These are phyloP conservation scores for Wallacemonas sp. DNA, from an alignment of 208 protist genomes.

Conservation along the genomic window DNA sequence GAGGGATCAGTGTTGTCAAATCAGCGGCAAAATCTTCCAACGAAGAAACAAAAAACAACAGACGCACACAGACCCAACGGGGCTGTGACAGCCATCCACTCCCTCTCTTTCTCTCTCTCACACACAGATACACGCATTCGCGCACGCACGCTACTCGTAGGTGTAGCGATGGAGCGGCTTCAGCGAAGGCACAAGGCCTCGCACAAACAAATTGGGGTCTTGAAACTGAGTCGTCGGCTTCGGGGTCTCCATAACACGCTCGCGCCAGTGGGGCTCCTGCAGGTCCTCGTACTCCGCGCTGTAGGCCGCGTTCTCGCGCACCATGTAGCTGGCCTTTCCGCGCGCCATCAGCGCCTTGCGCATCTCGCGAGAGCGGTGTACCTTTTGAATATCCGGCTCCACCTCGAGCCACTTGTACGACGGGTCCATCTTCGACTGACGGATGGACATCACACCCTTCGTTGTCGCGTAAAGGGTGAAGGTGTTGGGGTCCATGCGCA, in stretches of 20 bases:
- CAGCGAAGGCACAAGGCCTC: conserved; percentile 46
- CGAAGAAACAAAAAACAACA: conserved; percentile 21
- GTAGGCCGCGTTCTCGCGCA: conserved; percentile 50
- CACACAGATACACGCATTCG: too few relatives aligned
- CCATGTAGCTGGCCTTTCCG: conserved; percentile 51
- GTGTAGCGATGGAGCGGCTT: conserved; percentile 56
- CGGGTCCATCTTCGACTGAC: conserved; percentile 66
- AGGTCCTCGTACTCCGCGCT: conserved; percentile 21
- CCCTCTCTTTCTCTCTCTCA: neutral
- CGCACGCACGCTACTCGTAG: conserved; percentile 45
- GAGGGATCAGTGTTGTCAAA: neutral
- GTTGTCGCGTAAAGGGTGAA: conserved; percentile 82
- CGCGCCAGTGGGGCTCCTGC: conserved; percentile 64
- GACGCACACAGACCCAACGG: too few relatives aligned
- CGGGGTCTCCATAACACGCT: conserved; percentile 50
- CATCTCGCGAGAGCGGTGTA: conserved; percentile 63
- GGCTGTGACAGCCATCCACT: neutral
- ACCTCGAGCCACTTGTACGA: conserved; percentile 85
- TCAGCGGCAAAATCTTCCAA: neutral
- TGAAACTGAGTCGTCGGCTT: conserved; percentile 65
- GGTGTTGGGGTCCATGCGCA: conserved; percentile 80
- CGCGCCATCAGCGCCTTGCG: conserved; percentile 44
- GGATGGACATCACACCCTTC: conserved; percentile 81
- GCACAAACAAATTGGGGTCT: conserved; percentile 77
- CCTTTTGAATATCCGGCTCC: conserved; percentile 87